Percentiles rank a stretch among this genome's conserved stretches.
Conservation (phyloP, 2,329 filamentous ascomycete species). For the Diaporthe eres region DNA sequence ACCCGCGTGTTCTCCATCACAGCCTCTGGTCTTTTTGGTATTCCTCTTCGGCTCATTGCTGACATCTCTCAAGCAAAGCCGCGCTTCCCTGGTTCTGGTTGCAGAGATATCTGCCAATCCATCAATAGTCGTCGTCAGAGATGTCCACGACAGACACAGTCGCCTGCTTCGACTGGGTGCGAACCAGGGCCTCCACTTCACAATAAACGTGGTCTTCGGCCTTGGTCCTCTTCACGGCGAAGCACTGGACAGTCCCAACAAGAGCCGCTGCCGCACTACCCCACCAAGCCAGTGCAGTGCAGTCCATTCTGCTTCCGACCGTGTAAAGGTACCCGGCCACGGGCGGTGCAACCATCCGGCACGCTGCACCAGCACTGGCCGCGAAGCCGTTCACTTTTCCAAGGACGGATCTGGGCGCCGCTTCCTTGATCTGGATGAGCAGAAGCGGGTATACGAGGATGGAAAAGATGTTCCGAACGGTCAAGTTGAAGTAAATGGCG, state of each 20-base stretch:
- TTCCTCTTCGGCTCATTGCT: neutral
- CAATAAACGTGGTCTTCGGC: slow-evolving; percentile 29
- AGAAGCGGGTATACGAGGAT: slow-evolving; percentile 77
- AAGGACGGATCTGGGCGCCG: slow-evolving; percentile 70
- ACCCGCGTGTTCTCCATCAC: neutral
- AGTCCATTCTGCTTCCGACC: slow-evolving; percentile 70
- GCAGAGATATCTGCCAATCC: too few species aligned
- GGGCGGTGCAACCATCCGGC: slow-evolving; percentile 77
- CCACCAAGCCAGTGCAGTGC: slow-evolving; percentile 75
- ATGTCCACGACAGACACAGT: slow-evolving; percentile 31
- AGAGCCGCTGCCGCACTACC: slow-evolving; percentile 70
- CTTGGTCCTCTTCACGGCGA: slow-evolving; percentile 60
- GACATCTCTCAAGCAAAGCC: neutral
- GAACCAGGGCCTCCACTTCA: slow-evolving; percentile 37
- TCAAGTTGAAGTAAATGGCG: slow-evolving; percentile 71
- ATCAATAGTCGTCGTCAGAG: slow-evolving; percentile 29
- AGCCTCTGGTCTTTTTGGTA: neutral
- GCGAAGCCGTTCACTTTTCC: slow-evolving; percentile 77
- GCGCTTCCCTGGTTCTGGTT: neutral
- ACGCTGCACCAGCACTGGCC: slow-evolving; percentile 75
- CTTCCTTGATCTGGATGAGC: slow-evolving; percentile 77
- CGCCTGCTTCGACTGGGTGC: slow-evolving; percentile 31
- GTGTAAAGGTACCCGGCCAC: slow-evolving; percentile 75
- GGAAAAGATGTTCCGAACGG: slow-evolving; percentile 71
- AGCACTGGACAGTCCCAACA: slow-evolving; percentile 72